Evolutionary conservation across 2,329 filamentous ascomycete species (phyloP).

Genomic region (Stemphylium vesicarium): DNA sequence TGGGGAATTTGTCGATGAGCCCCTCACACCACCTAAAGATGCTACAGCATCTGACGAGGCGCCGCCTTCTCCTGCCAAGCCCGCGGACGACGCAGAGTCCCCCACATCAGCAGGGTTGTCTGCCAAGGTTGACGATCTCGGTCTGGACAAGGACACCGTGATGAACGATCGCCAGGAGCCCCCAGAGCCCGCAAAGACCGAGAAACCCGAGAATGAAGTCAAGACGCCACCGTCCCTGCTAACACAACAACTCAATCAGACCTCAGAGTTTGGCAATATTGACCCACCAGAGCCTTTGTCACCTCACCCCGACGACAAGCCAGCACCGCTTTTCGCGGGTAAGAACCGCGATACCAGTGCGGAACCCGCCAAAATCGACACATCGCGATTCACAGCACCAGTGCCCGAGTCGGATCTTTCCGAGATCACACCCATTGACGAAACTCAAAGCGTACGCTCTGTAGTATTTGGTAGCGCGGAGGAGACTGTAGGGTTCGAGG

Average conservation of each 20-base stretch:
- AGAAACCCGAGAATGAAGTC: slow-evolving; percentile 30
- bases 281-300: slow-evolving; percentile 49
- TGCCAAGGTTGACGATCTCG: slow-evolving; percentile 62
- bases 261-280: slow-evolving; percentile 30
- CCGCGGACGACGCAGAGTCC: slow-evolving; percentile 47
- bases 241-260: slow-evolving; percentile 51
- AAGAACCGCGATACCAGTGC: slow-evolving; percentile 44
- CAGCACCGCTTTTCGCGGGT: slow-evolving; percentile 67
- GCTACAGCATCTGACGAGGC: slow-evolving; percentile 25
- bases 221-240: slow-evolving; percentile 49
- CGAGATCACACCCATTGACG: slow-evolving; percentile 48
- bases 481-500: slow-evolving; percentile 57
- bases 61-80: slow-evolving; percentile 27
- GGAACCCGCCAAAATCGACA: slow-evolving; percentile 37
- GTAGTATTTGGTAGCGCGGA: slow-evolving; percentile 45
- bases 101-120: slow-evolving; percentile 62
- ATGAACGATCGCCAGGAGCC: slow-evolving; percentile 48
- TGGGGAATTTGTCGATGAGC: slow-evolving; percentile 80
- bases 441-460: slow-evolving; percentile 42
- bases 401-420: slow-evolving; percentile 39
- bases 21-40: slow-evolving; percentile 64
- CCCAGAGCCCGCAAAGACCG: slow-evolving; percentile 25
- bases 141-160: slow-evolving; percentile 64
- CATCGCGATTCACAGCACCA: slow-evolving; percentile 36
- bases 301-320: slow-evolving; percentile 70